Evolutionary conservation across 805 yeast genomes (phyloP).

Genomic region (Wickerhamiella brachini): DNA sequence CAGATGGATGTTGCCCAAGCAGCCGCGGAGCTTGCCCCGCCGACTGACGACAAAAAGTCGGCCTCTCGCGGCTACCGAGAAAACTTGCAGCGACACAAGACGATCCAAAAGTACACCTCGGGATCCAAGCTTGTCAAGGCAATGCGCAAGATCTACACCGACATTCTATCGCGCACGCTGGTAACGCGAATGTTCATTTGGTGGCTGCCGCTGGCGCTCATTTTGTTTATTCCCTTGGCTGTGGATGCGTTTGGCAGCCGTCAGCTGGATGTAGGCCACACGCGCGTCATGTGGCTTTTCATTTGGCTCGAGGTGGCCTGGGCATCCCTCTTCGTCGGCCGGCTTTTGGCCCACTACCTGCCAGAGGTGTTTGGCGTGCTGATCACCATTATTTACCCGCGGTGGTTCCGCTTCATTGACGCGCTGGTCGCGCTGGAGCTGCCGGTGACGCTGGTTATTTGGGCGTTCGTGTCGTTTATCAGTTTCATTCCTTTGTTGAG

Average conservation of each 20-base stretch:
- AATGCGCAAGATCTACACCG: constrained; percentile 12
- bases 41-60: constrained; percentile 6
- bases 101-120: constrained; percentile 10
- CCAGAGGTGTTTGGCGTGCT: constrained; percentile 21
- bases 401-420: constrained; percentile 20
- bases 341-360: constrained; percentile 24
- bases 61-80: constrained; percentile 12
- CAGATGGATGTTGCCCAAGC: constrained; percentile 14
- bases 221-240: constrained; percentile 27
- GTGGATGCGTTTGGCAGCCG: constrained; percentile 26
- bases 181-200: constrained; percentile 23
- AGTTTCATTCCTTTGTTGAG: constrained; percentile 25
- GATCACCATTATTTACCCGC: constrained; percentile 23
- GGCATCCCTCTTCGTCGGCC: constrained; percentile 25
- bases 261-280: constrained; percentile 21
- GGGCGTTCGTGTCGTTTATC: constrained; percentile 26
- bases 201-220: constrained; percentile 27
- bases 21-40: constrained; percentile 8
- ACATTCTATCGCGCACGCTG: constrained; percentile 14
- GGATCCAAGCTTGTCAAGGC: constrained; percentile 8
- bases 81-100: constrained; percentile 13
- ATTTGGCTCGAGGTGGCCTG: constrained; percentile 30
- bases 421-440: constrained; percentile 25
- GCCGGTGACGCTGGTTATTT: constrained; percentile 23
- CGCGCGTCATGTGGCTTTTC: constrained; percentile 27